phyloP scores from a whole-genome alignment of 2,329 filamentous ascomycete species.

The Aureobasidium sp. region DNA sequence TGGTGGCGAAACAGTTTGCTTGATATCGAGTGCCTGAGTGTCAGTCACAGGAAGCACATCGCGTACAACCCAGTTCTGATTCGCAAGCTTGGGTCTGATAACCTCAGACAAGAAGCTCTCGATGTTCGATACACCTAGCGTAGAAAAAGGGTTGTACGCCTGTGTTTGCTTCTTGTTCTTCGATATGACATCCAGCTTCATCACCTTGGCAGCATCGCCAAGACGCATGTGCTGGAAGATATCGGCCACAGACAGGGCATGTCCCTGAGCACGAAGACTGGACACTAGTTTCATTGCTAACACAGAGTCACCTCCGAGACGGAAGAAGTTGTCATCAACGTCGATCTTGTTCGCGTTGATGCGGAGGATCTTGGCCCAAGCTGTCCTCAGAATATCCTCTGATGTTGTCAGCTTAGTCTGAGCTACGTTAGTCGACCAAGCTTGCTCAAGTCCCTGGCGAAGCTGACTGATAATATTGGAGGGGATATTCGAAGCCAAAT shows the following conservation, averaged over 20 bases:
- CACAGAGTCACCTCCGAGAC: conserved; percentile 52
- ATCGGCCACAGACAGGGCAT: conserved; percentile 45
- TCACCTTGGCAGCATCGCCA: conserved; percentile 43
- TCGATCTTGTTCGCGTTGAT: conserved; percentile 41
- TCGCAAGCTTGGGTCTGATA: conserved; percentile 44
- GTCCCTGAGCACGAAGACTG: conserved; percentile 40
- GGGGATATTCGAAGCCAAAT: conserved; percentile 23
- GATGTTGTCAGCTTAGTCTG: conserved; percentile 25
- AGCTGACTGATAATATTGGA: conserved; percentile 15
- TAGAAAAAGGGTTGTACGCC: conserved; percentile 41
- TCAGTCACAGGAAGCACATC: conserved; percentile 18
- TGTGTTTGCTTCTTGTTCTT: conserved; percentile 16
- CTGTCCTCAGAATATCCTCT: conserved; percentile 32
- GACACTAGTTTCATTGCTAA: conserved; percentile 53
- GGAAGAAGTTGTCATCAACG: conserved; percentile 51
- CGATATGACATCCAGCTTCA: conserved; percentile 30
- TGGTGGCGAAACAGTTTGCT: conserved; percentile 47
- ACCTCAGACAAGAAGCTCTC: conserved; percentile 38
- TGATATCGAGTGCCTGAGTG: conserved; percentile 31
- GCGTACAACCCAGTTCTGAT: conserved; percentile 28
- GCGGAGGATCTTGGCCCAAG: conserved; percentile 43
- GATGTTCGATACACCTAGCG: conserved; percentile 35
- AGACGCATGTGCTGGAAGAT: conserved; percentile 43
- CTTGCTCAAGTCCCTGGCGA: conserved; percentile 19
- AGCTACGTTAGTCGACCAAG: conserved; percentile 25